These are phyloP conservation scores for Lomentospora prolificans DNA, from an alignment of 2,329 filamentous ascomycete genomes.

Conservation along the genomic window DNA sequence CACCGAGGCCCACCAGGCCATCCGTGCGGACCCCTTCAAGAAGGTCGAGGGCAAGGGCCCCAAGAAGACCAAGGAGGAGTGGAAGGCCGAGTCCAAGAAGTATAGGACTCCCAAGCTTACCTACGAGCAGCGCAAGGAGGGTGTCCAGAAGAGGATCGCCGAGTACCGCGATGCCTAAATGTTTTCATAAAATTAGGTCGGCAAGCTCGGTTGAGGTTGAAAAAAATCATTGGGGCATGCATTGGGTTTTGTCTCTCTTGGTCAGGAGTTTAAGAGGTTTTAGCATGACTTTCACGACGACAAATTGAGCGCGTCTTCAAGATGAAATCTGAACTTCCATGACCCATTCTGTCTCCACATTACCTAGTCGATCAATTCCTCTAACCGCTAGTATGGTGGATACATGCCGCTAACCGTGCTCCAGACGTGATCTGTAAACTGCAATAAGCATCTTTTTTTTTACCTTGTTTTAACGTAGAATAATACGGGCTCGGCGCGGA, in stretches of 20 bases:
- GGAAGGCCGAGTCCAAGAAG: slow-evolving; percentile 93
- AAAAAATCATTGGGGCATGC: slow-evolving; percentile 4
- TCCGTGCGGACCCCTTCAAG: slow-evolving; percentile 97
- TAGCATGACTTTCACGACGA: slow-evolving; percentile 9
- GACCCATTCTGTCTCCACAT: not conserved
- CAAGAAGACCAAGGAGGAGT: slow-evolving; percentile 97
- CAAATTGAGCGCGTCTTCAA: slow-evolving; percentile 7
- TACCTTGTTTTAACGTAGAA: too few relatives aligned
- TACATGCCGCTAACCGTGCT: too few relatives aligned
- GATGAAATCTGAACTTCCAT: slow-evolving; percentile 1
- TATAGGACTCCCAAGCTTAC: slow-evolving; percentile 68
- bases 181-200: slow-evolving; percentile 1
- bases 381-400: too few relatives aligned
- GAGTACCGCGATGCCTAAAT: slow-evolving; percentile 52
- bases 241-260: slow-evolving; percentile 2
- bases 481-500: too few relatives aligned
- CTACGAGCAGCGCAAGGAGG: slow-evolving; percentile 72
- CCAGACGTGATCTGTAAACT: too few relatives aligned
- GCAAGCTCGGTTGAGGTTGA: not conserved
- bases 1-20: slow-evolving; percentile 86
- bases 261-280: slow-evolving; percentile 7
- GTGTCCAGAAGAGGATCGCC: slow-evolving; percentile 86
- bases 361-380: too few relatives aligned
- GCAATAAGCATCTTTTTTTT: too few relatives aligned
- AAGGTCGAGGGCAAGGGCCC: slow-evolving; percentile 64